Percentiles rank a stretch among this genome's conserved stretches.
Evolutionary conservation across 176 grass and related monocot genomes (phyloP).

Genomic region (Oryza meridionalis): DNA sequence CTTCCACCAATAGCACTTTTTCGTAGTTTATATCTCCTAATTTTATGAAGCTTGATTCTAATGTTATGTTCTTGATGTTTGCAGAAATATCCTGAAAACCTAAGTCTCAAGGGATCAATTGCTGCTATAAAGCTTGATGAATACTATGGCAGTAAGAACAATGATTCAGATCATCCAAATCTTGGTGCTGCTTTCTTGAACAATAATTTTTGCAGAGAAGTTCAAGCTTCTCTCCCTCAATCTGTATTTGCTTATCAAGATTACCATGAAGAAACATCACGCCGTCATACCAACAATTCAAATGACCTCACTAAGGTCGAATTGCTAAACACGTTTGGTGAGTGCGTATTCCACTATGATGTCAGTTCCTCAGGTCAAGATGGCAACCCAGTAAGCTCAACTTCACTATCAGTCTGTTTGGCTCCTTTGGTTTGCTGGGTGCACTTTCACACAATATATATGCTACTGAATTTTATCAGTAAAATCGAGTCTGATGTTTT

Average conservation of each 20-base stretch:
- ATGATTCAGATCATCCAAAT: conserved; percentile 37
- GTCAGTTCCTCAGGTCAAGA: conserved; percentile 66
- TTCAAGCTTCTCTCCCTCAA: conserved; percentile 77
- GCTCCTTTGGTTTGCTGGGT: conserved; percentile 83
- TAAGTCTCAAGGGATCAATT: conserved; percentile 66
- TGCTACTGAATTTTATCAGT: conserved; percentile 66
- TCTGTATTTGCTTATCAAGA: conserved; percentile 50
- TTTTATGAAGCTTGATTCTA: conserved; percentile 40
- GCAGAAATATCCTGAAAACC: conserved; percentile 83
- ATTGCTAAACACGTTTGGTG: conserved; percentile 78
- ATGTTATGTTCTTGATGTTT: conserved; percentile 52
- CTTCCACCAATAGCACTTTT: conserved; percentile 14
- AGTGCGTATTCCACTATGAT: conserved; percentile 65
- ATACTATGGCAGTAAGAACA: conserved; percentile 53
- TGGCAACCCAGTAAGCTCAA: conserved; percentile 53
- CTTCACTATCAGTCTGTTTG: conserved; percentile 63
- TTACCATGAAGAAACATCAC: conserved; percentile 42
- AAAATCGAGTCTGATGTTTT: conserved; percentile 51
- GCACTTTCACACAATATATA: conserved; percentile 79
- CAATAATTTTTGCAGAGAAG: conserved; percentile 62
- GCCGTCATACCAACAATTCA: conserved; percentile 37
- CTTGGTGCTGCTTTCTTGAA: conserved; percentile 59
- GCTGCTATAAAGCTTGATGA: conserved; percentile 72
- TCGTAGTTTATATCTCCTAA: conserved; percentile 11
- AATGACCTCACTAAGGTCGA: conserved; percentile 65